Evolutionary conservation across 1,284 basidiomycete genomes (phyloP), one percentile per base, ranked within the genome.

Genomic region (Lignosus rhinocerotis): DNA sequence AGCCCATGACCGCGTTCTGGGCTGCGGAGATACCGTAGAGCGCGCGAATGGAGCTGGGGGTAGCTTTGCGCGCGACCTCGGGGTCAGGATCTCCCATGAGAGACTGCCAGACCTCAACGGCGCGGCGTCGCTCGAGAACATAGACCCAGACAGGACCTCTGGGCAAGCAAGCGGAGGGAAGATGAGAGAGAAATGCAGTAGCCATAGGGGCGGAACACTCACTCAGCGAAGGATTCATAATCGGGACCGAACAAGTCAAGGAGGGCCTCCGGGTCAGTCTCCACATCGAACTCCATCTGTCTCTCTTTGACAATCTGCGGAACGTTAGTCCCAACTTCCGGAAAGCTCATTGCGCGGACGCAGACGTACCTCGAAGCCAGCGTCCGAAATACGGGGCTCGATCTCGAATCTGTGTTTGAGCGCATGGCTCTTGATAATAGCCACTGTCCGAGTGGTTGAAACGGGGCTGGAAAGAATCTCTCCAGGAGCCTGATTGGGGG

Each of bases 91-190:
- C 73, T 55, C 87, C 86, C 81, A 92, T 89, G 66, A 93, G 82
- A 6, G 86, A 83, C 50, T 82, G 76, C 81, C 87, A 87, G 53
- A 91, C 87, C 71, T 90, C 84, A 45, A 92, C 86, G 14, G 90
- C 87, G 44, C 87, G 83, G 51, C 86, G 79, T 43, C 90, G 83
- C 69, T 92, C 90, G 60, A 93, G 85, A 44, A 93, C 87, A 72
- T 92, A 93, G 21, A 93, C 89, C 89, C 91, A 92, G 30, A 92
- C 89, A 17, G 90, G 87, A 56, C 88, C 90, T 66, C 90, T 92
- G 61, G 46, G 32, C 31, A 30, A 17, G 33, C 11, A 19, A 17
- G 55, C 50, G 36, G 52, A 47, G 36, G 49, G 38, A 33, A 58
- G 48, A n/a, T 49, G 25, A 49, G 12, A 25, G 38, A 41, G 51